Evolutionary conservation across 2,329 filamentous ascomycete species (phyloP), one percentile per base, ranked within the genome.

Genomic region (Apiospora koreana): DNA sequence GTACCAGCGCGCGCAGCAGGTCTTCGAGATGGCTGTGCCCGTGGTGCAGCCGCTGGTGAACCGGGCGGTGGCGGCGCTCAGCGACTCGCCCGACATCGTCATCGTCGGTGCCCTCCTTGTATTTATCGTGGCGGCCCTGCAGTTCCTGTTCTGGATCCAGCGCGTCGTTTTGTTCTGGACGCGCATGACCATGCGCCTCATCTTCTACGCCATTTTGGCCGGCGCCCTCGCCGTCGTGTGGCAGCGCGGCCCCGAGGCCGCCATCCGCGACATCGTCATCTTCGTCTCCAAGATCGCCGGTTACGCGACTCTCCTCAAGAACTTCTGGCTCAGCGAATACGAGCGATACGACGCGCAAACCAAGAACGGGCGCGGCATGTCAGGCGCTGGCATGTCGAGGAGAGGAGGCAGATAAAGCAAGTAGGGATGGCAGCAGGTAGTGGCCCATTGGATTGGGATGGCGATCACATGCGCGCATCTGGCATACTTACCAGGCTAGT

Each of bases 151-250:
- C 78, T 92, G 92, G 83, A 83, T 94, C 23, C 89, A 91, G 72
- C 88, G 93, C 71, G 82, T 94, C 25, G 85, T 97, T 70, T 83
- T 94, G 77, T 97, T 91, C 83, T 94, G 94, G 89, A 88, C 94
- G 68, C 84, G 87, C n/a, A 78, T 97, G 69, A 85, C 86, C 14
- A 79, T 93, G 73, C 83, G 87, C 31, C 74, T 94, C 54, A 79
- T 88, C 1, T 89, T 94, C 73, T 96, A 90, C 89, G 87, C 86
- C 1, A 79, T 83, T 1, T 74, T 95, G 2, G 81, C 86, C 5
- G 84, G 85, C 0, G 54, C 90, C 0, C 84, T 85, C 0, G 83
- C 90, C 23, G 85, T 86, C 71, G 84, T 92, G 3, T 92, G 87
- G 80, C 89, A 91, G 77, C 84, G 93, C 2, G 91, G 94, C 0